phyloP scores from a whole-genome alignment of 2,329 filamentous ascomycete species.

The Grosmannia clavigera region DNA sequence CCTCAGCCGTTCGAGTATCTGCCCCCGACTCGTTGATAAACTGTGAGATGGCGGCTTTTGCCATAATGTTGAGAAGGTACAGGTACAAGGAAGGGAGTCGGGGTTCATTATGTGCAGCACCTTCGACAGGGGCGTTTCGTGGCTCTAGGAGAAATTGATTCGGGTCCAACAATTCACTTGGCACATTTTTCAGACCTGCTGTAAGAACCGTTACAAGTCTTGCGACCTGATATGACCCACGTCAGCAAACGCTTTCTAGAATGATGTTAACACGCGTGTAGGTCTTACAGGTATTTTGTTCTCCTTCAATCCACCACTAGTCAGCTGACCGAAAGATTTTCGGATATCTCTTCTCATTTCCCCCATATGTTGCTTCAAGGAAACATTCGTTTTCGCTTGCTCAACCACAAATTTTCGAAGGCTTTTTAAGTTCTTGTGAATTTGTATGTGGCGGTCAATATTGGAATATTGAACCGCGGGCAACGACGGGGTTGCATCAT shows the following conservation, averaged over 20 bases:
- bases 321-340: constrained; percentile 62
- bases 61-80: constrained; percentile 61
- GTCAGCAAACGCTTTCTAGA: neutral
- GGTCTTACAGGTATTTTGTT: constrained; percentile 35
- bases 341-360: constrained; percentile 60
- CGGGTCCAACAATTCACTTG: constrained; percentile 36
- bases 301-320: constrained; percentile 31
- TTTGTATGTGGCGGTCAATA: constrained; percentile 34
- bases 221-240: constrained; percentile 21
- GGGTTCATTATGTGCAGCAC: constrained; percentile 28
- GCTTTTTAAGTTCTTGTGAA: constrained; percentile 58
- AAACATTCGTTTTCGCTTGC: constrained; percentile 40
- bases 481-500: neutral
- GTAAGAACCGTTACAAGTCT: constrained; percentile 39
- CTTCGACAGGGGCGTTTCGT: constrained; percentile 24
- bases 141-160: constrained; percentile 34
- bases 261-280: neutral
- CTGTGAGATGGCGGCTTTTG: constrained; percentile 55
- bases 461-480: neutral
- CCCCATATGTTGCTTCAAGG: constrained; percentile 54
- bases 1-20: constrained; percentile 51
- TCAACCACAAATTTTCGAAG: constrained; percentile 33
- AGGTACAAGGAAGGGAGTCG: constrained; percentile 47
- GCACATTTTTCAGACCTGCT: constrained; percentile 37
- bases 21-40: constrained; percentile 50